These are phyloP conservation scores for Ophiocordyceps camponoti-leonardi DNA, from an alignment of 2,329 filamentous ascomycete genomes.

Conservation along the genomic window DNA sequence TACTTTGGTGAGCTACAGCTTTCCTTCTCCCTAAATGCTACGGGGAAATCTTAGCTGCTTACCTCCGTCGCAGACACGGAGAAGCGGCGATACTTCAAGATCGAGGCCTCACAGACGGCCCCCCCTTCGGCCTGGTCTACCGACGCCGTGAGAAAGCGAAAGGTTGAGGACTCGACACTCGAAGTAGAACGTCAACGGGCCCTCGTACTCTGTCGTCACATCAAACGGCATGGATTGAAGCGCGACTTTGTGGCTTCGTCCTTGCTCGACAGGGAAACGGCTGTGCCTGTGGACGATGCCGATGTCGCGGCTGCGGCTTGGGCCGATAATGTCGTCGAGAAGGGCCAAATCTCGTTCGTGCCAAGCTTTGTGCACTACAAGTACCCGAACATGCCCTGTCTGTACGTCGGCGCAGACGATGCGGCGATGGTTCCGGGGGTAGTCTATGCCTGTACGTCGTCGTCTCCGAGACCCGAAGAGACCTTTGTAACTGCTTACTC, in stretches of 20 bases:
- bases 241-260: constrained; percentile 15
- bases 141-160: constrained; percentile 40
- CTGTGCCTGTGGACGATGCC: constrained; percentile 7
- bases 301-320: constrained; percentile 18
- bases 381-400: constrained; percentile 18
- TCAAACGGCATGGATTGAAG: constrained; percentile 18
- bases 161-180: constrained; percentile 21
- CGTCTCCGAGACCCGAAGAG: constrained; percentile 2
- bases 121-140: constrained; percentile 35
- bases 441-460: constrained; percentile 27
- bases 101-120: constrained; percentile 39
- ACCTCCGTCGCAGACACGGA: constrained; percentile 32
- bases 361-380: constrained; percentile 10
- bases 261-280: constrained; percentile 11
- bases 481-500: background rate
- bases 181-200: constrained; percentile 10
- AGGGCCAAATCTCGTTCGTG: constrained; percentile 21
- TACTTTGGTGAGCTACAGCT: background rate
- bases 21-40: too few relatives aligned
- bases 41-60: background rate
- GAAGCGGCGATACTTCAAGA: constrained; percentile 52
- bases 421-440: constrained; percentile 21
- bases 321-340: constrained; percentile 19
- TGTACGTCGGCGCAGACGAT: constrained; percentile 23
- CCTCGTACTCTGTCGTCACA: constrained; percentile 17